phyloP scores from a whole-genome alignment of 495 filamentous ascomycete genomes.

The Penicillium cinerascens region DNA sequence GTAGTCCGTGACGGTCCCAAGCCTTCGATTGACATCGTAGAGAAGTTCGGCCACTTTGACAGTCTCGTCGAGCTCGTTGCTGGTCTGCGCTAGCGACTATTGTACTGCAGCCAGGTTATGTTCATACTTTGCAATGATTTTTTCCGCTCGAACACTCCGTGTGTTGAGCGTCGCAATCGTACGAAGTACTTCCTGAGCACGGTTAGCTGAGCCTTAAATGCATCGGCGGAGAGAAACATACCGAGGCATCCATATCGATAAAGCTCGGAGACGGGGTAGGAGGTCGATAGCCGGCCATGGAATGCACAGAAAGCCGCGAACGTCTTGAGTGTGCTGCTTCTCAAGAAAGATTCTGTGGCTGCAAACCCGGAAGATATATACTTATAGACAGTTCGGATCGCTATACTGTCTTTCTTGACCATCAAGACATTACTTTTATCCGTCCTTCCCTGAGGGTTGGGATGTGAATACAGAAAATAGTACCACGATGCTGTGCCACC shows the following conservation, averaged over 20 bases:
- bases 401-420: too few species aligned
- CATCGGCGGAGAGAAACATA: not conserved
- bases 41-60: slow-evolving; percentile 11
- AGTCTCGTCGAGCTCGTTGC: slow-evolving; percentile 6
- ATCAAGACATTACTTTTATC: too few species aligned
- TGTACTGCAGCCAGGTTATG: slow-evolving; percentile 5
- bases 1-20: slow-evolving; percentile 10
- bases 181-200: slow-evolving; percentile 9
- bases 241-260: slow-evolving; percentile 27
- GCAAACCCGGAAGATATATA: too few species aligned
- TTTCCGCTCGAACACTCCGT: slow-evolving; percentile 6
- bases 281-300: too few species aligned
- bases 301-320: too few species aligned
- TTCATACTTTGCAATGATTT: slow-evolving; percentile 3
- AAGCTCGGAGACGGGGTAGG: too few species aligned
- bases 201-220: not conserved
- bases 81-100: slow-evolving; percentile 2
- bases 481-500: too few species aligned
- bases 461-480: too few species aligned
- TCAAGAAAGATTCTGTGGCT: too few species aligned
- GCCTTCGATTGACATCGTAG: slow-evolving; percentile 10
- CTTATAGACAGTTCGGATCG: too few species aligned
- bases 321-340: too few species aligned
- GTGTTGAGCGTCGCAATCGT: slow-evolving; percentile 9
- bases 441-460: too few species aligned